phyloP scores from a whole-genome alignment of 225 moss, liverwort and hornwort genomes.

The Lunularia cruciata region DNA sequence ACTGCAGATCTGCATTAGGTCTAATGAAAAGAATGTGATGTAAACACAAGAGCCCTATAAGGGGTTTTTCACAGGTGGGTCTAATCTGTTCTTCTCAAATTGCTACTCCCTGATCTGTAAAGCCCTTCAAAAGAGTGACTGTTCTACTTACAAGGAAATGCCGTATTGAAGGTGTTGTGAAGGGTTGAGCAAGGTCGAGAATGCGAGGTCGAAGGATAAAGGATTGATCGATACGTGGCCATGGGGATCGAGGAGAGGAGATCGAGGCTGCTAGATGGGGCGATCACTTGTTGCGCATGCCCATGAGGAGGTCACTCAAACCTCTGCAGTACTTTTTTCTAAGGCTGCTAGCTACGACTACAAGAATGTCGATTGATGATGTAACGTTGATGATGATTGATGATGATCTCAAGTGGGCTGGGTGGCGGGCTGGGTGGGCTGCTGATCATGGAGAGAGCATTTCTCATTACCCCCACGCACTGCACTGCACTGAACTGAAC shows the following conservation, averaged over 20 bases:
- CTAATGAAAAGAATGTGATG: conserved; percentile 29
- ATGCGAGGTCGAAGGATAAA: conserved; percentile 23
- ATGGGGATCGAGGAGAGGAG: neutral
- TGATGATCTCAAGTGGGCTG: no score
- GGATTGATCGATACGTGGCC: neutral
- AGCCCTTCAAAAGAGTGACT: conserved; percentile 28
- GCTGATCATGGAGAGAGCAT: conserved; percentile 12
- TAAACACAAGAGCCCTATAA: conserved; percentile 15
- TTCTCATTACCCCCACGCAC: conserved; percentile 8
- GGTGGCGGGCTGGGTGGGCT: neutral
- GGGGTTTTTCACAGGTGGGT: conserved; percentile 19
- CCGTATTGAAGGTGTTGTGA: conserved; percentile 14
- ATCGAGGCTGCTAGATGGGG: neutral
- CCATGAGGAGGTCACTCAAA: conserved; percentile 2
- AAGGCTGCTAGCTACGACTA: neutral
- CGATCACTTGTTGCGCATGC: conserved; percentile 3
- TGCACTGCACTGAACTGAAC: neutral
- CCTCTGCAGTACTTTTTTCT: conserved; percentile 3
- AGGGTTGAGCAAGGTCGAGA: conserved; percentile 29
- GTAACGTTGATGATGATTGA: no score
- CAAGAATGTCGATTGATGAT: conserved; percentile 15
- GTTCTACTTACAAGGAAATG: conserved; percentile 42
- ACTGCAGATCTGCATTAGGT: conserved; percentile 21
- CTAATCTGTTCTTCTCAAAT: conserved; percentile 14
- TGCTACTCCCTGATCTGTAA: conserved; percentile 15